Percentiles rank a stretch among this genome's conserved stretches.
Evolutionary conservation across 2,329 filamentous ascomycete genomes (phyloP).

Genomic region (Fusarium longipes): DNA sequence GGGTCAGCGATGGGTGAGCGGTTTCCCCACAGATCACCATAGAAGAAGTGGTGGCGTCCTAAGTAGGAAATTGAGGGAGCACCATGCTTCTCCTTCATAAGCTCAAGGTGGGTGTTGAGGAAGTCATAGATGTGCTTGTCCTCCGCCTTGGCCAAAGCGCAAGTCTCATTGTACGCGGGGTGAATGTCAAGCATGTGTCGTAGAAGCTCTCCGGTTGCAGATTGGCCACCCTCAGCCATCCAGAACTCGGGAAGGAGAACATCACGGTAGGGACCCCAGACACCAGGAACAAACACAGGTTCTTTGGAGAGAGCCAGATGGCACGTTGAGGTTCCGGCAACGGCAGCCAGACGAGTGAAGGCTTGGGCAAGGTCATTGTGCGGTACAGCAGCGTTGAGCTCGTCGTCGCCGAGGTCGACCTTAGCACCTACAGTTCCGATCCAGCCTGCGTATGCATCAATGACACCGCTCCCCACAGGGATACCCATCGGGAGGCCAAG

Average conservation of each 20-base stretch:
- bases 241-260: constrained; percentile 92
- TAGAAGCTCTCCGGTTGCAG: constrained; percentile 92
- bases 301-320: constrained; percentile 95
- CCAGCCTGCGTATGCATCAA: constrained; percentile 98
- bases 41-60: constrained; percentile 96
- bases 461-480: constrained; percentile 94
- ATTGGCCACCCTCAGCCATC: constrained; percentile 98
- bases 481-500: constrained; percentile 88
- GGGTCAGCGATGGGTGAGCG: constrained; percentile 92
- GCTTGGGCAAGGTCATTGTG: constrained; percentile 92
- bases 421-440: constrained; percentile 99
- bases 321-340: constrained; percentile 96
- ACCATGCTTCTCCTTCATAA: constrained; percentile 74
- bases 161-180: constrained; percentile 84
- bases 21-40: constrained; percentile 97
- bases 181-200: constrained; percentile 97
- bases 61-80: constrained; percentile 87
- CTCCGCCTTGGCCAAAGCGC: constrained; percentile 81
- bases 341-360: constrained; percentile 90
- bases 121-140: constrained; percentile 95
- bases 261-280: constrained; percentile 97
- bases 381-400: constrained; percentile 73
- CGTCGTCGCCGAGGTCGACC: constrained; percentile 75
- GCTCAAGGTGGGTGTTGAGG: constrained; percentile 85
- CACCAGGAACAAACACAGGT: constrained; percentile 91